These are phyloP conservation scores for Aspergillus vadensis DNA, from an alignment of 2,329 filamentous ascomycete species.

Conservation along the genomic window DNA sequence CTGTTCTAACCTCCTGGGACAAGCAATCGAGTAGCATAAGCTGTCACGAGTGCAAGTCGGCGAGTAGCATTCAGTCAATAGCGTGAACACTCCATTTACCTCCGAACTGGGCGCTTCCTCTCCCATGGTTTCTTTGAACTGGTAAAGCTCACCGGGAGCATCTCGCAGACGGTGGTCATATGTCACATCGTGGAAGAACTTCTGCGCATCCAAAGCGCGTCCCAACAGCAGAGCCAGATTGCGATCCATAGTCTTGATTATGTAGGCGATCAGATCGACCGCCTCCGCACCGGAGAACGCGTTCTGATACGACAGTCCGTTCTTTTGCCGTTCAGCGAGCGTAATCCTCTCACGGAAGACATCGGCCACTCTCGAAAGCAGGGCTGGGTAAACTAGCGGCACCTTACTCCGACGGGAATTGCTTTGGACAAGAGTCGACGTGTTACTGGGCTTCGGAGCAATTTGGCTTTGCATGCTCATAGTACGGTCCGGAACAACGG, in stretches of 20 bases:
- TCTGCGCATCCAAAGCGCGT: constrained; percentile 91
- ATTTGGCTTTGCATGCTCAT: constrained; percentile 58
- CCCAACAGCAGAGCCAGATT: constrained; percentile 90
- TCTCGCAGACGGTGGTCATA: constrained; percentile 95
- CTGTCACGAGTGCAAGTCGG: constrained; percentile 95
- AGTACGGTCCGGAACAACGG: constrained; percentile 58
- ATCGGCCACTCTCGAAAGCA: constrained; percentile 89
- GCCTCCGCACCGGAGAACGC: constrained; percentile 95
- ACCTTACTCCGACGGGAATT: constrained; percentile 65
- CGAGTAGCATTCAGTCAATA: constrained; percentile 96
- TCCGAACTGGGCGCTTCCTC: constrained; percentile 68
- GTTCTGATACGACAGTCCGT: constrained; percentile 95
- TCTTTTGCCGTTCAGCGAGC: constrained; percentile 87
- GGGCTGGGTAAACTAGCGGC: constrained; percentile 88
- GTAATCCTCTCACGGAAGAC: constrained; percentile 88
- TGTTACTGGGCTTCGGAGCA: constrained; percentile 55
- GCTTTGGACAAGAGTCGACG: constrained; percentile 57
- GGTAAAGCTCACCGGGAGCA: constrained; percentile 92
- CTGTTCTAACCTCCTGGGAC: constrained; percentile 88
- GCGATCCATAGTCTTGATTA: constrained; percentile 94
- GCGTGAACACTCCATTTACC: constrained; percentile 94
- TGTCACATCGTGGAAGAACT: constrained; percentile 98
- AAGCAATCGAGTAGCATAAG: constrained; percentile 97
- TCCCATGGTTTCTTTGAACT: constrained; percentile 89
- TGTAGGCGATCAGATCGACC: constrained; percentile 92